These are phyloP conservation scores for Talaromyces proteolyticus DNA, from an alignment of 495 filamentous ascomycete species.

Conservation along the genomic window DNA sequence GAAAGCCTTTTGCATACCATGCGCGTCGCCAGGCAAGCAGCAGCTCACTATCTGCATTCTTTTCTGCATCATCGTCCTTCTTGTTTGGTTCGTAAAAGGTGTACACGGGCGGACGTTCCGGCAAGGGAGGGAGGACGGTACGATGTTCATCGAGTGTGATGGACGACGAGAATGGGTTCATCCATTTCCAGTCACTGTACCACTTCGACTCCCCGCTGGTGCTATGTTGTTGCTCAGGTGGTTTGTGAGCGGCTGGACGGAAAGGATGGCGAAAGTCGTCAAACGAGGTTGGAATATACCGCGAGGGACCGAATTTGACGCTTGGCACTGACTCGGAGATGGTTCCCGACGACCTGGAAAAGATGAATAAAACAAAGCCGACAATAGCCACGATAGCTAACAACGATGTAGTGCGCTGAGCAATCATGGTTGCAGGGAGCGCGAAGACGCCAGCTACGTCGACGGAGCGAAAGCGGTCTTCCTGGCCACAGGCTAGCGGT, in stretches of 20 bases:
- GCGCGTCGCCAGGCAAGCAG: slow-evolving; percentile 85
- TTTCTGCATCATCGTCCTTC: slow-evolving; percentile 52
- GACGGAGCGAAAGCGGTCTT: not conserved
- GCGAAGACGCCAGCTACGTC: not conserved
- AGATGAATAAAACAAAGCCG: slow-evolving; percentile 39
- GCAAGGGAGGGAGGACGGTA: slow-evolving; percentile 79
- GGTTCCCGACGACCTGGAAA: slow-evolving; percentile 21
- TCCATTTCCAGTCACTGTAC: slow-evolving; percentile 86
- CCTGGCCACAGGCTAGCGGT: not conserved
- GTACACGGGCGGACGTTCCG: slow-evolving; percentile 71
- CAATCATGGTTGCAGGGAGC: slow-evolving; percentile 23
- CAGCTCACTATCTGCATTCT: slow-evolving; percentile 69
- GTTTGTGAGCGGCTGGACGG: slow-evolving; percentile 64
- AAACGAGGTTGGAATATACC: slow-evolving; percentile 34
- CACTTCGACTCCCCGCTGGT: slow-evolving; percentile 73
- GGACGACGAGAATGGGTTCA: slow-evolving; percentile 80
- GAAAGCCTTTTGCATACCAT: slow-evolving; percentile 92
- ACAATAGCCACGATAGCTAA: slow-evolving; percentile 37
- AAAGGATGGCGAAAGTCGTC: slow-evolving; percentile 38
- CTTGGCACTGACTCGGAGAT: slow-evolving; percentile 24
- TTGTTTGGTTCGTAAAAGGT: slow-evolving; percentile 78
- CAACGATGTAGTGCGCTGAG: slow-evolving; percentile 36
- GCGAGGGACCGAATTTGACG: slow-evolving; percentile 30
- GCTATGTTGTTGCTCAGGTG: slow-evolving; percentile 73
- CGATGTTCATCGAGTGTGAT: slow-evolving; percentile 82